Conservation (phyloP, 2,329 filamentous ascomycete species). For the Alternaria gaisen region DNA sequence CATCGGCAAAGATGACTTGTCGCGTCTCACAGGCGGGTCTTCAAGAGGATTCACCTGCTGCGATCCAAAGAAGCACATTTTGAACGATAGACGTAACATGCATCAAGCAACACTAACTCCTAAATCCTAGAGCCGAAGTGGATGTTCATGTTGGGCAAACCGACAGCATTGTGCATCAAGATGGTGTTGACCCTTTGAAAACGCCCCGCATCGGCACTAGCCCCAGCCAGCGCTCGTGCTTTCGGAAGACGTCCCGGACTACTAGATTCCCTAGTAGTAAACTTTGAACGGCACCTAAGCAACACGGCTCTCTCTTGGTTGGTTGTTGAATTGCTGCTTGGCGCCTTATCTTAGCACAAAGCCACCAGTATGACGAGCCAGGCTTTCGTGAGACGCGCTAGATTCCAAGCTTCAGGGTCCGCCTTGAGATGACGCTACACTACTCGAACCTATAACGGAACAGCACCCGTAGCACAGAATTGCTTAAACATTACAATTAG, state of each 20-base stretch:
- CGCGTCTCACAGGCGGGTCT: not conserved
- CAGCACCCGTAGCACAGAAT: not conserved
- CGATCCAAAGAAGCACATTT: not conserved
- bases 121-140: not conserved
- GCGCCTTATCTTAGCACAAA: not conserved
- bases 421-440: not conserved
- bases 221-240: not conserved
- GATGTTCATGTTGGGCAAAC: not conserved
- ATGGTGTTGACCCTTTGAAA: slow-evolving; percentile 1
- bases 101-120: not conserved
- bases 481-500: not conserved
- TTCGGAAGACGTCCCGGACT: not conserved
- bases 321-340: not conserved
- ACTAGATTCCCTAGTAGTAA: not conserved
- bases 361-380: not conserved
- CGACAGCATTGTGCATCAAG: not conserved
- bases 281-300: not conserved
- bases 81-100: not conserved
- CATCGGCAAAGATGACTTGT: not conserved
- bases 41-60: not conserved
- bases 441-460: not conserved
- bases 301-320: not conserved
- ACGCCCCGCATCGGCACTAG: not conserved
- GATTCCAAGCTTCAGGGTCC: not conserved
- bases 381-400: not conserved